Conservation (phyloP, 257 asterid genomes). For the Solanum appendiculatum region DNA sequence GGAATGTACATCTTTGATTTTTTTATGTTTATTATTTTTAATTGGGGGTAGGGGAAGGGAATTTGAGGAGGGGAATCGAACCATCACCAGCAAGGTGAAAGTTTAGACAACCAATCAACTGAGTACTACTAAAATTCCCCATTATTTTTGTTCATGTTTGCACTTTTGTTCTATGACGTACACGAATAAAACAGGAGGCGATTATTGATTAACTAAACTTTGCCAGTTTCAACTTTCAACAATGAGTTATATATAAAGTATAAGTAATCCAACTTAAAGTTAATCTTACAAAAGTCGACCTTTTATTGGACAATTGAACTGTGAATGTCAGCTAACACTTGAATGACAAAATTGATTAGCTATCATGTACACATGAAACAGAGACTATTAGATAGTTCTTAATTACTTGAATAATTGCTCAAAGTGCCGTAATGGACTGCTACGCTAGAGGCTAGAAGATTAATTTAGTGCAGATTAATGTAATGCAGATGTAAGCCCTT, state of each 20-base stretch:
- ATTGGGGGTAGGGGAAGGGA: background rate
- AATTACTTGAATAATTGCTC: background rate
- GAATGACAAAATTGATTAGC: background rate
- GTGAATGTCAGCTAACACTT: background rate
- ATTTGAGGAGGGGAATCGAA: background rate
- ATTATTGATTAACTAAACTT: background rate
- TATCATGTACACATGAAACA: background rate
- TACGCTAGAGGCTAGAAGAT: background rate
- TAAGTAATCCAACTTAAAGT: background rate
- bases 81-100: background rate
- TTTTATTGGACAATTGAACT: background rate
- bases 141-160: background rate
- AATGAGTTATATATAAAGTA: background rate
- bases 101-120: background rate
- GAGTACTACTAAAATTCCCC: background rate
- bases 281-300: background rate
- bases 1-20: background rate
- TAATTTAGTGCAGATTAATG: background rate
- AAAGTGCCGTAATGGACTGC: background rate
- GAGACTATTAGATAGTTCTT: background rate
- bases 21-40: background rate
- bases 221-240: background rate
- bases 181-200: background rate
- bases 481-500: background rate
- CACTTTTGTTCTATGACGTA: background rate